Evolutionary conservation across 176 grass and related monocot genomes (phyloP).

Genomic region (Oryza officinalis): DNA sequence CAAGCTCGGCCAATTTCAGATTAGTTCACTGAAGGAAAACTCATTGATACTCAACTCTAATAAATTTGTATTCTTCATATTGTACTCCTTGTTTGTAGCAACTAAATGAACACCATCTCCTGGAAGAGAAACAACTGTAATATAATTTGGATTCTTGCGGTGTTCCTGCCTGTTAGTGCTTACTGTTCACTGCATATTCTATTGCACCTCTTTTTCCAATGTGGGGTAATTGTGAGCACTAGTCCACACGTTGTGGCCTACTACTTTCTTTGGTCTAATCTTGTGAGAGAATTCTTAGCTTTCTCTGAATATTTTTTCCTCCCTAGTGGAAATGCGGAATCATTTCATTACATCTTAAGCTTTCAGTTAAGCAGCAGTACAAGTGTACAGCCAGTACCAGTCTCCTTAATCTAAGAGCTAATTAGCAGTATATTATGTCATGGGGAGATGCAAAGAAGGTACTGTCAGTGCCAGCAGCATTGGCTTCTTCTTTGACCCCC

Average conservation of each 20-base stretch:
- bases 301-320: background rate
- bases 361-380: background rate
- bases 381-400: background rate
- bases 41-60: background rate
- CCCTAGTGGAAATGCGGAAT: background rate
- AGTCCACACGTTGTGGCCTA: background rate
- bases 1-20: background rate
- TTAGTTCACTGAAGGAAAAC: background rate
- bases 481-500: conserved; percentile 42
- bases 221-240: background rate
- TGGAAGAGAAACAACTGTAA: too few species aligned
- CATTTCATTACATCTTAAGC: background rate
- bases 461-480: conserved; percentile 1
- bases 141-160: too few species aligned
- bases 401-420: background rate
- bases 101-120: background rate
- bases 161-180: background rate
- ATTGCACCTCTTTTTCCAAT: background rate
- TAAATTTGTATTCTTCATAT: background rate
- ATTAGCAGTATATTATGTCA: background rate
- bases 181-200: background rate
- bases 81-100: background rate
- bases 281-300: too few species aligned
- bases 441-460: conserved; percentile 2
- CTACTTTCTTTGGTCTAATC: background rate